These are phyloP conservation scores for Phylloporus sp. DNA, from an alignment of 768 basidiomycete genomes.

Conservation along the genomic window DNA sequence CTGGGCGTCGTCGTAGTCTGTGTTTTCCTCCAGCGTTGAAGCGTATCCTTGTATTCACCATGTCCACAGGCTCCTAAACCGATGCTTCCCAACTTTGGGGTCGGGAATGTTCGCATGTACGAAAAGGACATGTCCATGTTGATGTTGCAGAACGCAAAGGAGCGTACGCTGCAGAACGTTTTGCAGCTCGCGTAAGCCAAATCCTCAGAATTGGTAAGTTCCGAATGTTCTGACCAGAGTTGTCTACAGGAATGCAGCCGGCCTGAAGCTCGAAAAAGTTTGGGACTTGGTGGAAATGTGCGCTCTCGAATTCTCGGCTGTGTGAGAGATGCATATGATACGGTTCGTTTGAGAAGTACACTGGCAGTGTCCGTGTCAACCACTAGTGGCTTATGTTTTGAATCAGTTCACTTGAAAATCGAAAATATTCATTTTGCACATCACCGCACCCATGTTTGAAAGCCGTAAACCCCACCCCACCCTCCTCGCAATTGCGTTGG, in stretches of 20 bases:
- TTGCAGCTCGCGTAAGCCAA: conserved; percentile 27
- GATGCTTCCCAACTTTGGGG: conserved; percentile 38
- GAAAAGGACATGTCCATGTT: conserved; percentile 31
- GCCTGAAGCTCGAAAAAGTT: conserved; percentile 29
- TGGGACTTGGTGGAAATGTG: conserved; percentile 29
- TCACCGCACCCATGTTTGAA: too few species aligned
- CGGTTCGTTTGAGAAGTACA: background rate
- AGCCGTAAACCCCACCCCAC: too few species aligned
- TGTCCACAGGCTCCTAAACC: conserved; percentile 33
- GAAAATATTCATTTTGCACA: too few species aligned
- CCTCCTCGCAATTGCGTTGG: too few species aligned
- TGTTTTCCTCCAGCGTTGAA: background rate
- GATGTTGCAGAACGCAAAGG: conserved; percentile 29
- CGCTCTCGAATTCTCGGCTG: conserved; percentile 24
- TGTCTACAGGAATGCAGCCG: conserved; percentile 17
- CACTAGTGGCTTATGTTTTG: too few species aligned
- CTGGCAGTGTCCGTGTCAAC: too few species aligned
- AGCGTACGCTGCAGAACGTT: conserved; percentile 29
- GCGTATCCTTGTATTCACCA: background rate
- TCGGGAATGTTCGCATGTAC: conserved; percentile 27
- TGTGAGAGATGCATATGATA: conserved; percentile 5
- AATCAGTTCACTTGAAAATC: too few species aligned
- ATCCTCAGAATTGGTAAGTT: background rate
- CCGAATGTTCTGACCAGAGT: background rate
- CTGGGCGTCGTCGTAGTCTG: conserved; percentile 16